Evolutionary conservation across 202 grass and related monocot genomes (phyloP).

Genomic region (Cymbopogon flexuosus): DNA sequence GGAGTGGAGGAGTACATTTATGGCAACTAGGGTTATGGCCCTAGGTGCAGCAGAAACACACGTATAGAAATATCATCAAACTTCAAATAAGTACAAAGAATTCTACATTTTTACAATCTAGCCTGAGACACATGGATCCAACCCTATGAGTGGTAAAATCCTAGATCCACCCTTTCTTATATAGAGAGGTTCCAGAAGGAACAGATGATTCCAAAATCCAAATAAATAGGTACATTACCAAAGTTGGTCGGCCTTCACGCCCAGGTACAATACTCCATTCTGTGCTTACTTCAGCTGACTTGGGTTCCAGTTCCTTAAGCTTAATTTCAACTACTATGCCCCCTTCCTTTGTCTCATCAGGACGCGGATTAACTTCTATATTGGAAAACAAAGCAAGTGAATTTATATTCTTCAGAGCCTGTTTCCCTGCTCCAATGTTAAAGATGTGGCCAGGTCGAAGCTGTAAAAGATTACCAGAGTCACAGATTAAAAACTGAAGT

Average conservation of each 20-base stretch:
- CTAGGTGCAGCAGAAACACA: background rate
- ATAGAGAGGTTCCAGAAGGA: background rate
- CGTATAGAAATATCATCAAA: background rate
- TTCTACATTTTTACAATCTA: background rate
- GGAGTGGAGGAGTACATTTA: background rate
- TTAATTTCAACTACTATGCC: conserved; percentile 98
- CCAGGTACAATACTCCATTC: conserved; percentile 98
- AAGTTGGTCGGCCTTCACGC: conserved; percentile 79
- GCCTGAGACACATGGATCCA: background rate
- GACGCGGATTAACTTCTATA: conserved; percentile 90
- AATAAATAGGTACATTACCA: conserved; percentile 50
- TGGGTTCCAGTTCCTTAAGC: conserved; percentile 89
- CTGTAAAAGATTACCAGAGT: conserved; percentile 34
- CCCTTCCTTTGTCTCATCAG: conserved; percentile 83
- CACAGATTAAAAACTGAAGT: conserved; percentile 16
- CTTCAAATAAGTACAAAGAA: background rate
- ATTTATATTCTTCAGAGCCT: conserved; percentile 96
- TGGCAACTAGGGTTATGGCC: background rate
- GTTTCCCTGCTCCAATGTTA: conserved; percentile 95
- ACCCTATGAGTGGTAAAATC: background rate
- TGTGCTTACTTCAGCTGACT: conserved; percentile 96
- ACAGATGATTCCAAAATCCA: background rate
- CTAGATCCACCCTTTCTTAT: background rate
- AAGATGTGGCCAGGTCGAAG: conserved; percentile 85
- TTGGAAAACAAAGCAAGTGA: conserved; percentile 93